phyloP scores from a whole-genome alignment of 192 early-diverging fungal species.

The Coemansia aciculifera region DNA sequence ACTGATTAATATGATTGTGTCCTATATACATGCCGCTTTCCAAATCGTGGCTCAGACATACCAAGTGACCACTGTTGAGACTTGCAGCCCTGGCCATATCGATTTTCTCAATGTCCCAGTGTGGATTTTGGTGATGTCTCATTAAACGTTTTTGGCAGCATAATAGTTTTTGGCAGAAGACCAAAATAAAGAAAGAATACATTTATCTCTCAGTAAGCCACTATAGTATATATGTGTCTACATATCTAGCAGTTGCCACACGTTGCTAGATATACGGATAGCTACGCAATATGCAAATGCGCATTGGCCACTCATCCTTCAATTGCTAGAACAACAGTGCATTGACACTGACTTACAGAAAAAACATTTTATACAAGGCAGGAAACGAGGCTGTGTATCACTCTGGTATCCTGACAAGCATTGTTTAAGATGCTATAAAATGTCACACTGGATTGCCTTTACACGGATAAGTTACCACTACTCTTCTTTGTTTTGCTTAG shows the following conservation, averaged over 20 bases:
- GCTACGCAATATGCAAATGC: not conserved
- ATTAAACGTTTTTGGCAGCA: not conserved
- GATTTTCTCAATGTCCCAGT: not conserved
- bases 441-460: not conserved
- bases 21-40: not conserved
- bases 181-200: not conserved
- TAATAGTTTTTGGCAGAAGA: not conserved
- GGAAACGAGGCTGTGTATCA: not conserved
- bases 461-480: too few species aligned
- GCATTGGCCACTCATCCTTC: not conserved
- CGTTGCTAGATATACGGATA: not conserved
- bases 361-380: not conserved
- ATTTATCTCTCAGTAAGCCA: not conserved
- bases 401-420: not conserved
- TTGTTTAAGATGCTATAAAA: not conserved
- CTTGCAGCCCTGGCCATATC: not conserved
- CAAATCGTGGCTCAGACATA: not conserved
- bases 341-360: not conserved
- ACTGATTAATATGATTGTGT: too few species aligned
- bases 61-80: not conserved
- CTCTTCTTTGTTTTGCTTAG: not conserved
- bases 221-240: not conserved
- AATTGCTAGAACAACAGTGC: not conserved
- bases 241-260: not conserved
- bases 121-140: not conserved